These are phyloP conservation scores for Rhodotorula sp. DNA, from an alignment of 1,284 basidiomycete genomes.

Conservation along the genomic window DNA sequence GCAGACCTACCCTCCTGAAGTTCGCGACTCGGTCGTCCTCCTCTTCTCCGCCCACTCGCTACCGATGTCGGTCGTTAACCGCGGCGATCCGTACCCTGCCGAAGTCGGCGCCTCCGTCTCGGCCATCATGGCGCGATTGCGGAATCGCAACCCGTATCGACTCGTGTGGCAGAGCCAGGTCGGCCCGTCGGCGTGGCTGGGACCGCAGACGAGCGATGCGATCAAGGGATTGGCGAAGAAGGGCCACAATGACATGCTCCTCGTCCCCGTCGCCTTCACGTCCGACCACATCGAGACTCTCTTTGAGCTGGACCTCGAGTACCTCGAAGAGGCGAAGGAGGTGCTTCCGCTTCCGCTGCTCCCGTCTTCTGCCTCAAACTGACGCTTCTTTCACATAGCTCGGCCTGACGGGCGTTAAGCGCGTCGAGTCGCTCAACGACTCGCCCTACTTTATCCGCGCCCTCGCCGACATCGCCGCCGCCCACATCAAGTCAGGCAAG, in stretches of 20 bases:
- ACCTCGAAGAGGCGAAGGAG: conserved; percentile 84
- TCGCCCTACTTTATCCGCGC: conserved; percentile 98
- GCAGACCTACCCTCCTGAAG: conserved; percentile 69
- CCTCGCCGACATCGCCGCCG: conserved; percentile 84
- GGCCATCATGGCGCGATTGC: conserved; percentile 78
- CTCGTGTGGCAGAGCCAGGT: conserved; percentile 99
- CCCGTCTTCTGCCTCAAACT: background rate
- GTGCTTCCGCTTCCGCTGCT: conserved; percentile 53
- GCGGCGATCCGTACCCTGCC: conserved; percentile 93
- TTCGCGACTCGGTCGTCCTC: conserved; percentile 71
- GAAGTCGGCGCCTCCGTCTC: conserved; percentile 93
- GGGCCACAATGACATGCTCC: conserved; percentile 79
- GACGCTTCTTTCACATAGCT: conserved; percentile 55
- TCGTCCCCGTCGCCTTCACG: conserved; percentile 97
- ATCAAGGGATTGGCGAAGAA: conserved; percentile 87
- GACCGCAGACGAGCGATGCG: conserved; percentile 89
- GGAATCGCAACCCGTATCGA: conserved; percentile 77
- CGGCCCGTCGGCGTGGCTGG: conserved; percentile 97
- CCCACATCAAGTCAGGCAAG: conserved; percentile 64
- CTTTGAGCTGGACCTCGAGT: conserved; percentile 94
- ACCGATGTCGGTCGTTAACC: conserved; percentile 95
- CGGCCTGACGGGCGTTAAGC: conserved; percentile 76
- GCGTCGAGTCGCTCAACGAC: conserved; percentile 94
- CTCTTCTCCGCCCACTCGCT: conserved; percentile 95
- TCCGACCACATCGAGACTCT: conserved; percentile 99